These are phyloP conservation scores for Saccharomyces hybrid DNA, from an alignment of 1,139 yeast genomes.

Conservation along the genomic window DNA sequence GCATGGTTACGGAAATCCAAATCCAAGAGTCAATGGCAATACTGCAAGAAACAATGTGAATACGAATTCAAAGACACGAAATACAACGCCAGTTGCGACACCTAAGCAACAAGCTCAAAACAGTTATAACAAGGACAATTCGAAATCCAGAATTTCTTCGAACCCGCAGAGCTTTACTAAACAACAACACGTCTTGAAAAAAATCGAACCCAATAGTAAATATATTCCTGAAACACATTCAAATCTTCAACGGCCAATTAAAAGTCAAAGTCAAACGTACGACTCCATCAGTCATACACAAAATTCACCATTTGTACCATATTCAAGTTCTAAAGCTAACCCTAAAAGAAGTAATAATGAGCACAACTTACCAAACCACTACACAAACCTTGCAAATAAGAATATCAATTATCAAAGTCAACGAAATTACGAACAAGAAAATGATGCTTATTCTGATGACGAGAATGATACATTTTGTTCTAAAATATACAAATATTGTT, in stretches of 20 bases:
- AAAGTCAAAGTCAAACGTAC: background rate
- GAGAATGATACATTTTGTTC: background rate
- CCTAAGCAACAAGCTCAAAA: background rate
- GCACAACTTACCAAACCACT: background rate
- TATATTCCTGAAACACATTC: background rate
- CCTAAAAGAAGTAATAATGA: background rate
- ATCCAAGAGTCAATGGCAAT: conserved; percentile 18
- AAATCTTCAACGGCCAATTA: background rate
- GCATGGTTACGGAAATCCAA: conserved; percentile 59
- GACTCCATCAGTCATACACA: background rate
- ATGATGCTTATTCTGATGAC: background rate
- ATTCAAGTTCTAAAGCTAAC: background rate
- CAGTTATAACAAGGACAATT: background rate
- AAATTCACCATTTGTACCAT: background rate
- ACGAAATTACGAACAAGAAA: background rate
- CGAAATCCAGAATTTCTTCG: background rate
- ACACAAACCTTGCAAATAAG: background rate
- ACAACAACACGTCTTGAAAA: background rate
- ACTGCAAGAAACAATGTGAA: conserved; percentile 6
- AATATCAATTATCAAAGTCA: background rate
- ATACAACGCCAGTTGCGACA: background rate
- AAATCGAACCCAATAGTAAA: background rate
- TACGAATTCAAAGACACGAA: conserved; percentile 5
- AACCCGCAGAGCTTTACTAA: background rate
- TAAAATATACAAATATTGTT: background rate